Evolutionary conservation across 1,284 basidiomycete genomes (phyloP), one percentile per base, ranked within the genome.

Genomic region (Moniliella sp.): DNA sequence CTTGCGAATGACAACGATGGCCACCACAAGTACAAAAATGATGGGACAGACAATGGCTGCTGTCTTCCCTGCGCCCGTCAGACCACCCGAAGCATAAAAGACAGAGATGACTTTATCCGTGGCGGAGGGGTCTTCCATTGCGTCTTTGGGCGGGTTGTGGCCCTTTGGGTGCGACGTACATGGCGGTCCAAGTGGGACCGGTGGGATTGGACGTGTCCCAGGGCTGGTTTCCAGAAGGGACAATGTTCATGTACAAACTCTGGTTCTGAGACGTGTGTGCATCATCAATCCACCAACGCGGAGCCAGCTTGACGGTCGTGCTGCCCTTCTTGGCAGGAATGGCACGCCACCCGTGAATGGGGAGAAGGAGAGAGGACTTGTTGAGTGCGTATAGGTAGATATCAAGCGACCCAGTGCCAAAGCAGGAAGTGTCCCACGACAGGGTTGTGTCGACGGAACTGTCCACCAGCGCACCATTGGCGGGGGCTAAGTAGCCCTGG

Each of bases 141-240:
- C 38, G 27, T 44, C 46, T 2, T 39, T 35, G 25, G 40, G 40
- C 12, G 46, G 42, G 28, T 27, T 26, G 17, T 35, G 36, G 17
- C 50, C 49, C 25, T 18, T 32, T 34, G 27, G 50, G 50, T n/a
- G 42, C 48, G 15, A 33, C 34, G 40, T 54, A 54, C 27, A 39
- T 37, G 32, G 48, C 46, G n/a, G 27, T 44, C 41, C 50, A 59
- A 4, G 40, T 45, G 14, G 44, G 49, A 18, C 56, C 52, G 31
- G 50, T 43, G 11, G 56, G 53, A 35, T 50, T 50, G 28, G 36
- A 28, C 8, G 48, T 44, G 36, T 57, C 50, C 56, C 56, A 59
- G 8, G 52, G 50, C 43, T 59, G 42, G 19, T 51, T 52, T 33
- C 55, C 54, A 4, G 41, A 35, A 4, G 45, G 46, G 19, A 59